Base-by-base conservation (phyloP, 2,329 filamentous ascomycete genomes). In the Meredithiella fracta region DNA sequence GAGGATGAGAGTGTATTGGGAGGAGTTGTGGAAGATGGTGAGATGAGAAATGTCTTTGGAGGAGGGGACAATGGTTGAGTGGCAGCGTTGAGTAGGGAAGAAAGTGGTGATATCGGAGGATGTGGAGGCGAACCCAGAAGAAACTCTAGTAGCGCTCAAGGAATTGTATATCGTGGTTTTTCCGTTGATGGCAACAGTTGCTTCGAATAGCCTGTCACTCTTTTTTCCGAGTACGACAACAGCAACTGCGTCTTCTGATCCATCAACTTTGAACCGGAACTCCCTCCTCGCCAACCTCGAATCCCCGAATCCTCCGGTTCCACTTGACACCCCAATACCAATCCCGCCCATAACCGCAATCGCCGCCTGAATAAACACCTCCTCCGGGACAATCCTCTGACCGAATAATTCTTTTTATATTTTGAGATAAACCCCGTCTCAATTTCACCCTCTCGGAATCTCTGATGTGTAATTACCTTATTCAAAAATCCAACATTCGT, bases 401-500 rank as follows among this genome's bases (percentile, higher is more conserved):
- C 73, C 72, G 66, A 97, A 97, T 1, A 98, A 76, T 61, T 89
- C 84, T 9, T 58, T 79, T 77, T 70, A 94, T 85, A 67, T 94
- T 95, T 55, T 90, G 29, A 83, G 61, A 98, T 97, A 66, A 95
- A 98, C 1, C 91, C 91, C 0, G 92, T 98, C 68, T 98, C 91
- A 14, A 98, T 89, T 20, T 92, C 81, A 7, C 91, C 92, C 9
- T 78, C 77, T 57, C 94, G 77, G 65, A 98, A 98, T 52, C 85
- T 86, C 0, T 79, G 77, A 59, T 85, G 89, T 49, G 80, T 77
- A 66, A 89, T 95, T 56, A 96, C 76, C 7, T 82, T 78, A 72
- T 97, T 97, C 58, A 98, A 71, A 65, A 98, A 98, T 67, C 97
- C 92, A 60, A 98, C 90, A 66, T 98, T 98, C 5, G 92, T 98